Conservation (phyloP, 208 protist species). For the Lotmaria passim region DNA sequence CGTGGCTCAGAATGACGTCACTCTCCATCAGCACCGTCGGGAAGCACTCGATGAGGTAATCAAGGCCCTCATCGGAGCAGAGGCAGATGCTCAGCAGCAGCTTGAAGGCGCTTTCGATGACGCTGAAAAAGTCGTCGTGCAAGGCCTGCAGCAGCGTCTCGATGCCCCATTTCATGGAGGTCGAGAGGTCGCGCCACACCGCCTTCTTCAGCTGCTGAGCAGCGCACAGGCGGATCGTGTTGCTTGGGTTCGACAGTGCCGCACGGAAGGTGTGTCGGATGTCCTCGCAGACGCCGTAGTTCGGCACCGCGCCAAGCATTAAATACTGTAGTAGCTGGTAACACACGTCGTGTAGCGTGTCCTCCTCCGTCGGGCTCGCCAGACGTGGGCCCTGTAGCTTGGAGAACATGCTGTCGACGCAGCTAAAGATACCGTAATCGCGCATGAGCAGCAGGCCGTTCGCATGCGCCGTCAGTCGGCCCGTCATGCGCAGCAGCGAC, state of each 20-base stretch:
- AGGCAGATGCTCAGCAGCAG: constrained; percentile 86
- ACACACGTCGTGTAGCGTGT: constrained; percentile 82
- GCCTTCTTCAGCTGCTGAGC: constrained; percentile 73
- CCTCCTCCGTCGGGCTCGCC: constrained; percentile 29
- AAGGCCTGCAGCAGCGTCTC: constrained; percentile 81
- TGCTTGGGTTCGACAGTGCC: constrained; percentile 64
- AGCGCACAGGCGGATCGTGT: constrained; percentile 81
- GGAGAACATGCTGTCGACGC: constrained; percentile 75
- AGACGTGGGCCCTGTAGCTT: constrained; percentile 65
- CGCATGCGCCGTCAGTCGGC: constrained; percentile 69
- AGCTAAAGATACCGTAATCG: constrained; percentile 65
- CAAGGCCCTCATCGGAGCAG: constrained; percentile 83
- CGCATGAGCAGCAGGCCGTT: constrained; percentile 87
- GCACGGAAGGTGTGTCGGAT: constrained; percentile 75
- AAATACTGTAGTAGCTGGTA: constrained; percentile 77
- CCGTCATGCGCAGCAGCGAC: constrained; percentile 82
- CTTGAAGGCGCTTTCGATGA: constrained; percentile 85
- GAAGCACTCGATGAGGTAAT: constrained; percentile 84
- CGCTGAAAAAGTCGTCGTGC: constrained; percentile 74
- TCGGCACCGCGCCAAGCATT: constrained; percentile 82
- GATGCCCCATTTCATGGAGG: constrained; percentile 89
- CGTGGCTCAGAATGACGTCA: constrained; percentile 69
- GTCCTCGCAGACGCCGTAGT: constrained; percentile 91
- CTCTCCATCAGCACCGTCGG: constrained; percentile 88
- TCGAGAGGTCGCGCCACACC: constrained; percentile 85